A percentile compares a stretch with the other conserved stretches of the same genome.
Evolutionary conservation across 1,284 basidiomycete species (phyloP).

Genomic region (Puccinia horiana): DNA sequence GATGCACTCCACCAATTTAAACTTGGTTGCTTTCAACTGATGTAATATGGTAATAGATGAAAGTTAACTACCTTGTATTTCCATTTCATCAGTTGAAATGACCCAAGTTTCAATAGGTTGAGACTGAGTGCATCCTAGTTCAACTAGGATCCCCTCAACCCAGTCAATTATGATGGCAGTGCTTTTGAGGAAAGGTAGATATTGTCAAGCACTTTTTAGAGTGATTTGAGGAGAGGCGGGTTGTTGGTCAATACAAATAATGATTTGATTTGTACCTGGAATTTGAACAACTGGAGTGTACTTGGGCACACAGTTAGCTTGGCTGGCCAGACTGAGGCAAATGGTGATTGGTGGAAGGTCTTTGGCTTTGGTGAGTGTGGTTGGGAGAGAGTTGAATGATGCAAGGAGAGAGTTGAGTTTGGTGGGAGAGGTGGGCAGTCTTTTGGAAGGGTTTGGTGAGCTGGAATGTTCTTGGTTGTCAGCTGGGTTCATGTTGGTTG

Average conservation of each 20-base stretch:
- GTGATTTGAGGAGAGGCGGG: conserved; percentile 51
- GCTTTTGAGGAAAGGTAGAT: conserved; percentile 57
- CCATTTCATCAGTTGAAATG: too few species aligned
- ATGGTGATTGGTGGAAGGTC: not conserved
- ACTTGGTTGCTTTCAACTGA: conserved; percentile 46
- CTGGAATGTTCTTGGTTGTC: too few species aligned
- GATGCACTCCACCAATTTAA: too few species aligned
- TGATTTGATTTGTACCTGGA: not conserved
- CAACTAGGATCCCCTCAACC: too few species aligned
- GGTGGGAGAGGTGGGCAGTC: not conserved
- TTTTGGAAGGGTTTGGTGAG: not conserved
- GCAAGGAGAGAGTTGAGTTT: conserved; percentile 21
- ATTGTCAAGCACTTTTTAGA: conserved; percentile 56
- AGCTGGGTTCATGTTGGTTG: too few species aligned
- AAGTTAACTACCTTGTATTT: too few species aligned
- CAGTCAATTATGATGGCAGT: too few species aligned
- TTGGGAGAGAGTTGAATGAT: conserved; percentile 23
- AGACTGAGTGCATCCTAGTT: too few species aligned
- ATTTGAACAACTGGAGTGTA: not conserved
- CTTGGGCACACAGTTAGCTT: not conserved
- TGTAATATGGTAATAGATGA: conserved; percentile 51
- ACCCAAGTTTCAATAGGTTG: too few species aligned
- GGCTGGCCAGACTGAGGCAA: not conserved
- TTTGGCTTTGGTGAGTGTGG: not conserved
- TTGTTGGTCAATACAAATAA: not conserved